Conservation (phyloP, 2,329 filamentous ascomycete species). For the Beauveria medogensis region DNA sequence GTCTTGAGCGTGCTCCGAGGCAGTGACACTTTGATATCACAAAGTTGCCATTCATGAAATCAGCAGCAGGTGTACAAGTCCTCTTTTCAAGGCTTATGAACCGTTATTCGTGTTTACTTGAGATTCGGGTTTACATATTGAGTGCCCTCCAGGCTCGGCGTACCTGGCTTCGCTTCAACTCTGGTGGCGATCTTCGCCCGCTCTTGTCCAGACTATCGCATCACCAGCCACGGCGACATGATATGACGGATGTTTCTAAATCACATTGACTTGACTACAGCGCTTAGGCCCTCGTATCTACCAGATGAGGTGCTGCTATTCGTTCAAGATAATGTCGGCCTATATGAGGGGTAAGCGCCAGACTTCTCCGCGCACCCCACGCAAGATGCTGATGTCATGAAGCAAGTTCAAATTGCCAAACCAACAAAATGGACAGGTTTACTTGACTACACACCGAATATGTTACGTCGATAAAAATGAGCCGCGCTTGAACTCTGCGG, state of each 20-base stretch:
- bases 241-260: constrained; percentile 75
- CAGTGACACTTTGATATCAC: neutral
- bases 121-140: too few species aligned
- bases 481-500: constrained; percentile 74
- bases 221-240: neutral
- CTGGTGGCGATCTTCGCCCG: neutral
- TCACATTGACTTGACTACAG: constrained; percentile 90
- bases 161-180: neutral
- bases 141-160: neutral
- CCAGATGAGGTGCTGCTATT: constrained; percentile 92
- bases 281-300: constrained; percentile 82
- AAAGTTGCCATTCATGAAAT: neutral
- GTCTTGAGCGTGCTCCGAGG: neutral
- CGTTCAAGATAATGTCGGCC: constrained; percentile 92
- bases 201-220: neutral
- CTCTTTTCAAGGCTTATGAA: neutral
- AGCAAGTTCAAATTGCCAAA: constrained; percentile 89
- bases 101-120: neutral
- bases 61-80: neutral
- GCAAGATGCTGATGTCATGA: constrained; percentile 11
- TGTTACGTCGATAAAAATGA: constrained; percentile 91
- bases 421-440: constrained; percentile 92
- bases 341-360: constrained; percentile 84
- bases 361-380: neutral
- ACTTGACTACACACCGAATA: constrained; percentile 87